Conservation (phyloP, 345 rosid species). For the Syzygium aromaticum region DNA sequence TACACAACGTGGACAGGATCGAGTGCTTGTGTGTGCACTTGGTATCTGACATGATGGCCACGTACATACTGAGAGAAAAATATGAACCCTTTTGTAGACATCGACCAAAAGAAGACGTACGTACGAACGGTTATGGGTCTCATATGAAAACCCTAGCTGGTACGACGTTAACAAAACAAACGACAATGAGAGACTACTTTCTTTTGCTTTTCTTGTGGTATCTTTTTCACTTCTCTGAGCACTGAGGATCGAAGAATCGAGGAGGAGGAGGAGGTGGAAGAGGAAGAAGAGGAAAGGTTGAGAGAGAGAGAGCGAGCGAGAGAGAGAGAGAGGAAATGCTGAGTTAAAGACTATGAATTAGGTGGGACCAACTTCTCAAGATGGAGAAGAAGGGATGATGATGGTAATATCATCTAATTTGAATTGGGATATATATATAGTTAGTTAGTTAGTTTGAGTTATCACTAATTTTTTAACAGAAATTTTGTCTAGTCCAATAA, state of each 20-base stretch:
- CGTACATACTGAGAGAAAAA: neutral
- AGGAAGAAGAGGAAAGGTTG: neutral
- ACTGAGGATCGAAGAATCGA: neutral
- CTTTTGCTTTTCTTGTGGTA: neutral
- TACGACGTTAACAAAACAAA: neutral
- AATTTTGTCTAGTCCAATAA: neutral
- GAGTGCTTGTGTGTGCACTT: neutral
- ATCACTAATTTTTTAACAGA: neutral
- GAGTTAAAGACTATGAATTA: neutral
- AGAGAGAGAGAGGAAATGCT: neutral
- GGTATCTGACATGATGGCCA: neutral
- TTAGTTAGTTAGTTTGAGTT: neutral
- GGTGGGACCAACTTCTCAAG: neutral
- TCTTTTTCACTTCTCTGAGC: neutral
- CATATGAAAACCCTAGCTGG: neutral
- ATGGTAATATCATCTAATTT: neutral
- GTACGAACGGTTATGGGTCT: neutral
- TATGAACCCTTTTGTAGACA: neutral
- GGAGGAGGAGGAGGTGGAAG: neutral
- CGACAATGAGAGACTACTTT: neutral
- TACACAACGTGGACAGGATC: neutral
- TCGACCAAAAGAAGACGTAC: neutral
- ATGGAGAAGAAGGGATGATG: neutral
- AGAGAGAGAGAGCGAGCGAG: neutral
- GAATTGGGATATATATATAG: neutral